Conservation (phyloP, 352 stramenopile species). For the Pythium aristosporum region DNA sequence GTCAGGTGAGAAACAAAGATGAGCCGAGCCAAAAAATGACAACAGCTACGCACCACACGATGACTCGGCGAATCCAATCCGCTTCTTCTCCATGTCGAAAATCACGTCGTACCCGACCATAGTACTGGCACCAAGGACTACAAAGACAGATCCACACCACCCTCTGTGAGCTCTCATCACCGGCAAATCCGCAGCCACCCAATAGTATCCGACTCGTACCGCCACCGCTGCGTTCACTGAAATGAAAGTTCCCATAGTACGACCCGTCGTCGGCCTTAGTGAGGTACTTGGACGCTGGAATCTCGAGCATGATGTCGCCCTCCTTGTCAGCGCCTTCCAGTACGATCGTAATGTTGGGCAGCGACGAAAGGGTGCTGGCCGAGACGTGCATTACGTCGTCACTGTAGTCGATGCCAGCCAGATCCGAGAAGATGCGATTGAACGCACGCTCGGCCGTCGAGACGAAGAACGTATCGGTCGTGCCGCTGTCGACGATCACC, state of each 20-base stretch:
- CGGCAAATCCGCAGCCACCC: constrained; percentile 45
- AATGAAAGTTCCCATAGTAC: constrained; percentile 79
- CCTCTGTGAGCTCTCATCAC: neutral
- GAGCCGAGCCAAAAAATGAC: neutral
- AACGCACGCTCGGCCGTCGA: constrained; percentile 49
- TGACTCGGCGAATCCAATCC: constrained; percentile 78
- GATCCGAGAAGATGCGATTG: constrained; percentile 42
- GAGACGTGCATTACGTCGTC: constrained; percentile 56
- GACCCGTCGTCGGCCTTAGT: constrained; percentile 43
- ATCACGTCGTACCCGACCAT: constrained; percentile 87
- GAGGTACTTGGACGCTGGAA: constrained; percentile 68
- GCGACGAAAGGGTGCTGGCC: constrained; percentile 31
- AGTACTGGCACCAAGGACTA: constrained; percentile 73
- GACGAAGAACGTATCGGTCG: constrained; percentile 84
- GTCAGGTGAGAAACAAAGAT: neutral
- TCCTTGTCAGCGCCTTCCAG: constrained; percentile 47
- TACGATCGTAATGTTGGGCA: constrained; percentile 72
- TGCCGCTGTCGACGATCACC: constrained; percentile 85
- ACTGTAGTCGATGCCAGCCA: constrained; percentile 55
- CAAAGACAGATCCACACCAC: neutral
- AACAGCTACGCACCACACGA: constrained; percentile 46
- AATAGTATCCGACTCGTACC: constrained; percentile 32
- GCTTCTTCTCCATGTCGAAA: constrained; percentile 74
- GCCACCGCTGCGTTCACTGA: constrained; percentile 71
- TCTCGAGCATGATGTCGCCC: constrained; percentile 60